Base-by-base conservation (phyloP, 352 stramenopile genomes). In the Phytophthora sansomeana region DNA sequence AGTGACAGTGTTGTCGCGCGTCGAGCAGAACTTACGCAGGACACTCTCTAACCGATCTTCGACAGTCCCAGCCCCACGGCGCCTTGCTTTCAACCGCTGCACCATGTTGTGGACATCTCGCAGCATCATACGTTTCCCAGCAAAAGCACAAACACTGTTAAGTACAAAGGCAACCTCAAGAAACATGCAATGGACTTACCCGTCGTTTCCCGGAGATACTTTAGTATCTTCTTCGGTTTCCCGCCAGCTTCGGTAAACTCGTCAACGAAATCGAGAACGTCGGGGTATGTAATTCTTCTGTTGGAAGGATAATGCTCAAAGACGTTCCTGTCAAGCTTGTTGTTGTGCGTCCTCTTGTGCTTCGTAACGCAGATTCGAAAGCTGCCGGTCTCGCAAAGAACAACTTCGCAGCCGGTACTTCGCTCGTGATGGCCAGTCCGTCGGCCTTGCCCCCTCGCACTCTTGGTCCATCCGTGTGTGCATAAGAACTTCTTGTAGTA, bases 241-340 rank as follows among this genome's bases (percentile, higher is more conserved):
- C 11, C 16, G 16, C 38, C 38, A n/a, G n/a, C 38, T 5, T 24
- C 26, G 5, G 26, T 17, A 1, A 44, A n/a, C 38, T 44, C 38
- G 16, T 44, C 38, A n/a, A 60, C 52, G 10, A 60, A 19, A 33
- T 26, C n/a, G n/a, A 60, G 41, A 10, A 50, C 29, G 13, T 35
- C 11, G 24, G 55, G 44, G 16, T 55, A 21, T 0, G 14, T 42
- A 2, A 48, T n/a, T 48, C n/a, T n/a, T n/a, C n/a, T n/a, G n/a
- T n/a, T n/a, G n/a, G n/a, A n/a, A n/a, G 44, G 35, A n/a, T 63
- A 56, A n/a, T 42, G 6, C 10, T 51, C 35, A 16, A 28, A 65
- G 5, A 58, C 10, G 6, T 14, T 16, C 1, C 36, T 44, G 10
- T 30, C 6, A 29, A 65, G 36, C 6, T 11, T n/a, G 19, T 53